Evolutionary conservation across 169 alveolate genomes (phyloP).

Genomic region (Pseudocohnilembus persalinus): DNA sequence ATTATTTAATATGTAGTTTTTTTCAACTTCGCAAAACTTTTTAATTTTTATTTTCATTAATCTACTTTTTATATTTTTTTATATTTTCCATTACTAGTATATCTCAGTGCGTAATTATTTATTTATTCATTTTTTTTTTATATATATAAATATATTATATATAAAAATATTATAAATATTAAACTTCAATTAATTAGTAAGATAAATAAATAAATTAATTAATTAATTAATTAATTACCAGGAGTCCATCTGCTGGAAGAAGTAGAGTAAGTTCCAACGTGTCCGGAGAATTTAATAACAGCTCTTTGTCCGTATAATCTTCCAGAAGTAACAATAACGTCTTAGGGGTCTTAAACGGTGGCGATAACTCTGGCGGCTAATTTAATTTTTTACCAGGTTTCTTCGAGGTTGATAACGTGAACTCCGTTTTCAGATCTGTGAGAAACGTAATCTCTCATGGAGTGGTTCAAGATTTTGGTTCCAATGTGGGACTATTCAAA

Average conservation of each 20-base stretch:
- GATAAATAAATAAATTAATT: no score
- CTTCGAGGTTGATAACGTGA: slow-evolving; percentile 95
- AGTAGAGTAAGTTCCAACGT: slow-evolving; percentile 94
- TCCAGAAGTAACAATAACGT: slow-evolving; percentile 96
- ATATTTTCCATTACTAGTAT: no score
- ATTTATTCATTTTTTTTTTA: no score
- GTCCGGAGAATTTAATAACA: slow-evolving; percentile 97
- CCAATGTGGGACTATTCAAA: slow-evolving; percentile 89
- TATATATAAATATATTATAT: no score
- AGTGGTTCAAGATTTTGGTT: slow-evolving; percentile 94
- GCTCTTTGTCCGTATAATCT: slow-evolving; percentile 98
- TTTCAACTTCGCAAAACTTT: no score
- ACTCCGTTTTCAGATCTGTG: slow-evolving; percentile 97
- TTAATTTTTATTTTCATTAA: no score
- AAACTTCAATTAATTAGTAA: no score
- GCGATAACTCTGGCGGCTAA: slow-evolving; percentile 99
- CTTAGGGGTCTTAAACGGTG: slow-evolving; percentile 97
- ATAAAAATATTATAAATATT: no score
- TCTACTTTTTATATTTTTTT: no score
- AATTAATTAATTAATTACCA: slow-evolving; percentile 68
- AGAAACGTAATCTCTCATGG: slow-evolving; percentile 97
- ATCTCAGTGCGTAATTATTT: no score
- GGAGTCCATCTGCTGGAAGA: slow-evolving; percentile 99
- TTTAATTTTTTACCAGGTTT: slow-evolving; percentile 98
- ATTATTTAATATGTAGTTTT: no score